Base-by-base conservation (phyloP, 495 filamentous ascomycete species). In the Penicillium ucsense region DNA sequence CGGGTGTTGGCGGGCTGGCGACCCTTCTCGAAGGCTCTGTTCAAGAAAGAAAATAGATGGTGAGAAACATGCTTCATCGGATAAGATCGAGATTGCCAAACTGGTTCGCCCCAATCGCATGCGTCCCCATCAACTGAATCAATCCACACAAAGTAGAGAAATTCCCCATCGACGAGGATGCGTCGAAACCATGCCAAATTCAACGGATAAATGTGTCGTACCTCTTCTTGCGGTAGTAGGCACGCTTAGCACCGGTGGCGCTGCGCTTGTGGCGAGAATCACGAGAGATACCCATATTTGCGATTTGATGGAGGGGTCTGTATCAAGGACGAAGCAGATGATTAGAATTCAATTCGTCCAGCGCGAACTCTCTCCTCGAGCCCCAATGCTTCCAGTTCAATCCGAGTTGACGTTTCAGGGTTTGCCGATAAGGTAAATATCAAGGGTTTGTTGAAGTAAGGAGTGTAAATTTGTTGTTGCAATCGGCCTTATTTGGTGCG, bases 201-300 rank as follows among this genome's bases (percentile, higher is more conserved):
- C 47, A 53, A 45, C 41, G 41, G 47, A 36, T 35, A 51, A 53
- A 52, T 49, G 44, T 58, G 58, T 64, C 73, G 73, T 83, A 84
- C 81, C 81, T 82, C 80, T 84, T 84, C 77, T 84, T 84, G 73
- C 88, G 87, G 77, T 94, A 95, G 79, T 78, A 82, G 74, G 90
- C 80, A 64, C 91, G 82, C 85, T 95, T 96, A 60, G 91, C 91
- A 78, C 91, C 91, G 63, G 91, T 89, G 71, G 88, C 88, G 73
- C 86, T 86, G 77, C 91, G 89, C 85, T 97, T 97, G 82, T 97
- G 91, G 77, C 91, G 88, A 64, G 88, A 94, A 76, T 96, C 91
- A 73, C 91, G 86, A 75, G 90, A 95, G 76, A 97, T 96, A 97
- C 91, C 91, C 91, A 97, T 97, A 73, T 79, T 85, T 79, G 79